Base-by-base conservation (phyloP, 176 grass and related monocot species). In the Avena atlantica region DNA sequence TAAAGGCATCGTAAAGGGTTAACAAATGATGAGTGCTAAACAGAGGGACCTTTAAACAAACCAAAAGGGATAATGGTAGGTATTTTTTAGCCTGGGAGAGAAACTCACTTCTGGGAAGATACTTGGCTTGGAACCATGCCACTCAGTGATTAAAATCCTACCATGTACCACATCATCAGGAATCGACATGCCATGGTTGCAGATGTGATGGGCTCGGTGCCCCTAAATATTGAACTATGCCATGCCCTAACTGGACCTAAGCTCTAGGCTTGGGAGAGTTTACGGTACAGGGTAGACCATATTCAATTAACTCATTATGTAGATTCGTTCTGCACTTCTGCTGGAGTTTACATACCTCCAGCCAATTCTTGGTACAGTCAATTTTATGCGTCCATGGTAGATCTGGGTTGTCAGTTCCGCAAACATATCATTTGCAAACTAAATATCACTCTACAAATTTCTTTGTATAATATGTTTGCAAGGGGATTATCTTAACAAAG, bases 1-100 rank as follows among this genome's bases (percentile, higher is more conserved):
- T 85, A 17, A 82, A 31, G 55, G 37, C 11, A 86, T 37, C 27
- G 49, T 74, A 17, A 34, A 82, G 71, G 61, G 50, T 85, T 87
- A 19, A 52, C 70, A 70, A n/a, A 78, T 13, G 21, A 90, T 44
- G 61, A 55, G 20, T 76, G 21, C 16, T 77, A 88, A 71, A 63
- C 71, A 20, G 59, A 85, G 53, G 37, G 37, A 59, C 65, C 23
- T 89, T 74, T 4, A 20, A 24, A 72, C 13, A 7, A 57, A 76
- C 60, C 4, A 50, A 67, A 79, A 80, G 11, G 36, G 31, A 23
- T 74, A 42, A 74, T 17, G 10, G 14, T 63, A 80, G 16, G 16
- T 12, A 74, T 40, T 14, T 66, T 85, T 8, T 48, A 13, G 61
- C 61, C 61, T 64, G 24, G 61, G 24, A 64, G 10, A 14, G 23